Evolutionary conservation across 2,329 filamentous ascomycete species (phyloP).

Genomic region (Colletotrichum lupini): DNA sequence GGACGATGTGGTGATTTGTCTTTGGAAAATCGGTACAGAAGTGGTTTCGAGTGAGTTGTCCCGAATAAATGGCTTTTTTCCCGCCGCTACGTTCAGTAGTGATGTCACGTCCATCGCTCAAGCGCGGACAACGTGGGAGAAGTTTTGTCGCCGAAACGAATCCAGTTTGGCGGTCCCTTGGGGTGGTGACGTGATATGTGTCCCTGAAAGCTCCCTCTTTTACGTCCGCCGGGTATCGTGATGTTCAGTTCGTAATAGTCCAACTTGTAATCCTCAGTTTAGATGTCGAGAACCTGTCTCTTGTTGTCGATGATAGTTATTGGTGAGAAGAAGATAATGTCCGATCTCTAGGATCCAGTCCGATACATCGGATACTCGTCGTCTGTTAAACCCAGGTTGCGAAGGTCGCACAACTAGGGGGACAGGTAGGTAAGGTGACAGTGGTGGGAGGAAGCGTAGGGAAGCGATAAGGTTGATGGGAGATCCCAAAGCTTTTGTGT

Average conservation of each 20-base stretch:
- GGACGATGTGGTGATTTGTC: constrained; percentile 21
- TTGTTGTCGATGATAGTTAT: neutral
- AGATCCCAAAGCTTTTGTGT: constrained; percentile 36
- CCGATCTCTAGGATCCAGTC: constrained; percentile 36
- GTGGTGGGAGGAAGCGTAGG: constrained; percentile 9
- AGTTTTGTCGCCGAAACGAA: constrained; percentile 22
- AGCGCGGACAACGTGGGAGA: constrained; percentile 33
- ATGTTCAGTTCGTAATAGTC: neutral
- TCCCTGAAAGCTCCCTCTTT: neutral
- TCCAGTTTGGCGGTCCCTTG: constrained; percentile 33
- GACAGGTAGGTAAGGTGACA: constrained; percentile 25
- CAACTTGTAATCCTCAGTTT: neutral
- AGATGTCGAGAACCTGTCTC: constrained; percentile 1
- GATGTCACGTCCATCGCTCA: constrained; percentile 39
- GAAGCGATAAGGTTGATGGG: constrained; percentile 32
- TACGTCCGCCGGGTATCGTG: neutral
- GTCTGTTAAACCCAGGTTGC: constrained; percentile 32
- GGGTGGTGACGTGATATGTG: neutral
- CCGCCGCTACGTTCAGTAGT: constrained; percentile 37
- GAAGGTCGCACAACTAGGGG: constrained; percentile 31
- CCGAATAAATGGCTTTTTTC: constrained; percentile 34
- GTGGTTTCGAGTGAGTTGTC: constrained; percentile 29
- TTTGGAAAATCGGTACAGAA: constrained; percentile 17
- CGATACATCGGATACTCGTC: constrained; percentile 33
- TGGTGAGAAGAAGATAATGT: constrained; percentile 1